These are phyloP conservation scores for Bretschneidera sinensis DNA, from an alignment of 345 rosid genomes.

Conservation along the genomic window DNA sequence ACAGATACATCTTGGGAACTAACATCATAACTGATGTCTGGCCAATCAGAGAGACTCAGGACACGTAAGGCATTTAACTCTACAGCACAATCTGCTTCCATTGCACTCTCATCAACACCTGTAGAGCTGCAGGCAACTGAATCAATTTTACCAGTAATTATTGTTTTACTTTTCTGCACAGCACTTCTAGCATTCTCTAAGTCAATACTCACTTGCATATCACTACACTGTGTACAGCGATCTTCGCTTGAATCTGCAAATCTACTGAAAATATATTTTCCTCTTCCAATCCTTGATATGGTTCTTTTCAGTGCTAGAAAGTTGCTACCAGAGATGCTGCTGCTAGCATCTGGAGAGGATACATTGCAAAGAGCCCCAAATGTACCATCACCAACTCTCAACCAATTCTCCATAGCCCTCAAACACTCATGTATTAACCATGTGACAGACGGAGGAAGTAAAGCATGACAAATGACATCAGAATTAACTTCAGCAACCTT, in stretches of 20 bases:
- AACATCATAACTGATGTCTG: conserved; percentile 63
- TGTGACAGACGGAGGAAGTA: conserved; percentile 51
- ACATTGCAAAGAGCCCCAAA: conserved; percentile 29
- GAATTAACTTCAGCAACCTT: conserved; percentile 34
- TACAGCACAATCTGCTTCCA: conserved; percentile 28
- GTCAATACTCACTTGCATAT: conserved; percentile 27
- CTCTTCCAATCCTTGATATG: conserved; percentile 43
- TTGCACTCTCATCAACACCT: conserved; percentile 30
- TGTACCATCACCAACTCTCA: conserved; percentile 54
- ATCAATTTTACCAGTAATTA: conserved; percentile 24
- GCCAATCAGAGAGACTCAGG: conserved; percentile 66
- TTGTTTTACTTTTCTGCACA: conserved; percentile 29
- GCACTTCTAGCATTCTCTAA: conserved; percentile 32
- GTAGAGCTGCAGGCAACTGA: conserved; percentile 23
- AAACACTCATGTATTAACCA: conserved; percentile 71
- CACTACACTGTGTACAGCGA: conserved; percentile 26
- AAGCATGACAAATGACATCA: conserved; percentile 22
- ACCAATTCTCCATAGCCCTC: conserved; percentile 61
- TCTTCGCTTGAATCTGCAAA: conserved; percentile 48
- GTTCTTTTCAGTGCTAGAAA: conserved; percentile 54
- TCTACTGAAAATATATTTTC: conserved; percentile 50
- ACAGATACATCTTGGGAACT: conserved; percentile 76
- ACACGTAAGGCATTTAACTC: conserved; percentile 33
- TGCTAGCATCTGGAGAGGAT: conserved; percentile 27
- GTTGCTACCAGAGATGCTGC: conserved; percentile 34